These are phyloP conservation scores for Adansonia gregorii DNA, from an alignment of 441 rosid species.

Conservation along the genomic window DNA sequence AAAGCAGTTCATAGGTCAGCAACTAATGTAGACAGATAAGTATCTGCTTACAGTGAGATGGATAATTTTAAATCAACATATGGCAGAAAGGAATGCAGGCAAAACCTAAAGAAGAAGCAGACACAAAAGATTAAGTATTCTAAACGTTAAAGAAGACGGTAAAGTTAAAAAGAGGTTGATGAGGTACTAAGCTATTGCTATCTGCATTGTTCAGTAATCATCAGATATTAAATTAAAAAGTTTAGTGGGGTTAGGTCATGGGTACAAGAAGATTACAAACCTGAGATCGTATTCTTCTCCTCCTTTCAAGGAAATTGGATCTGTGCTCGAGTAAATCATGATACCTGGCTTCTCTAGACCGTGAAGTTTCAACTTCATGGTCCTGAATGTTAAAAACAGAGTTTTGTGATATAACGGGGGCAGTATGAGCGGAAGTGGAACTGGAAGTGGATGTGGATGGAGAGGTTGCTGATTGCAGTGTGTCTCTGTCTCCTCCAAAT, in stretches of 20 bases:
- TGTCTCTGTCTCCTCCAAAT: conserved; percentile 41
- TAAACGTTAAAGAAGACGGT: neutral
- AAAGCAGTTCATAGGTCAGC: conserved; percentile 29
- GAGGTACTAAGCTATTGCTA: neutral
- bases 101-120: conserved; percentile 18
- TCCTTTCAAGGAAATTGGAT: conserved; percentile 84
- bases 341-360: conserved; percentile 77
- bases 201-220: neutral
- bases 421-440: conserved; percentile 36
- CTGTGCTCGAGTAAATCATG: conserved; percentile 83
- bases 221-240: neutral
- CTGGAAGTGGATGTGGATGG: conserved; percentile 38
- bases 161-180: neutral
- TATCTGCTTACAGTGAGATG: conserved; percentile 4
- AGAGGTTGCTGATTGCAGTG: conserved; percentile 39
- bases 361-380: conserved; percentile 62
- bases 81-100: conserved; percentile 20
- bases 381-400: conserved; percentile 57
- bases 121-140: neutral
- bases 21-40: conserved; percentile 28
- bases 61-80: neutral
- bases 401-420: conserved; percentile 46
- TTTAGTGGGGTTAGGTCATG: neutral
- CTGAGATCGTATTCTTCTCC: conserved; percentile 97
- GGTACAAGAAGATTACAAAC: conserved; percentile 44